Conservation (phyloP, 2,329 filamentous ascomycete species). For the Paecilomyces dactylethromorphus region DNA sequence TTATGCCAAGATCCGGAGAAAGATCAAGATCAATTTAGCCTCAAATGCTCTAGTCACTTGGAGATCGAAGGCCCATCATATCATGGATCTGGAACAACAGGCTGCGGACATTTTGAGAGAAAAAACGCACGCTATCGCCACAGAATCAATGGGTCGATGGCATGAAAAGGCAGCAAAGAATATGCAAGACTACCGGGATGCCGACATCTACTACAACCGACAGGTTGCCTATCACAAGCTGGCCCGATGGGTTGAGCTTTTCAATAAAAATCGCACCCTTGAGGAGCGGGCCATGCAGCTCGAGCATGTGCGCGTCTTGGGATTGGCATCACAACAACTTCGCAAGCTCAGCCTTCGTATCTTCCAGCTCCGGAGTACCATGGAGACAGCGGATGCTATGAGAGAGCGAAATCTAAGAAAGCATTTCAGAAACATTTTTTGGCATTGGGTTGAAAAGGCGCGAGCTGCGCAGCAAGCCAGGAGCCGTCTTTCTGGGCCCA, state of each 20-base stretch:
- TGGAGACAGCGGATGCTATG: constrained; percentile 48
- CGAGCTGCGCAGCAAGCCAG: constrained; percentile 21
- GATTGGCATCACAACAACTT: constrained; percentile 41
- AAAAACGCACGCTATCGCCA: constrained; percentile 26
- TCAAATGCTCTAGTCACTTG: constrained; percentile 34
- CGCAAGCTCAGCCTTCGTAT: constrained; percentile 53
- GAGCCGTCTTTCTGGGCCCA: constrained; percentile 19
- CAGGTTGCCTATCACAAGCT: constrained; percentile 32
- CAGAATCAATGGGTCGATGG: constrained; percentile 37
- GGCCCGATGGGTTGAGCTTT: constrained; percentile 29
- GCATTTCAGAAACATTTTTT: constrained; percentile 50
- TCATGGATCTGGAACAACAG: constrained; percentile 32
- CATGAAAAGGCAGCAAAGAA: constrained; percentile 31
- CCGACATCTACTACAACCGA: constrained; percentile 31
- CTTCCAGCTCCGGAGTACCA: constrained; percentile 47
- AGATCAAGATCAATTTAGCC: constrained; percentile 49
- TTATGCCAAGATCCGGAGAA: constrained; percentile 49
- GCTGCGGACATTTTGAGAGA: constrained; percentile 29
- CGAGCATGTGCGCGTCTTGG: constrained; percentile 40
- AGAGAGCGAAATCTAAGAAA: constrained; percentile 47
- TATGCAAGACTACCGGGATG: constrained; percentile 27
- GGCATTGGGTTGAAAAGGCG: constrained; percentile 48
- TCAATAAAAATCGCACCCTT: constrained; percentile 25
- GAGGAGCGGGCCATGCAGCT: constrained; percentile 41
- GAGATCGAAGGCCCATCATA: constrained; percentile 24